Percentiles rank a stretch among this genome's conserved stretches.
phyloP scores from a whole-genome alignment of 176 grass and related monocot species.

The Phragmites australis region DNA sequence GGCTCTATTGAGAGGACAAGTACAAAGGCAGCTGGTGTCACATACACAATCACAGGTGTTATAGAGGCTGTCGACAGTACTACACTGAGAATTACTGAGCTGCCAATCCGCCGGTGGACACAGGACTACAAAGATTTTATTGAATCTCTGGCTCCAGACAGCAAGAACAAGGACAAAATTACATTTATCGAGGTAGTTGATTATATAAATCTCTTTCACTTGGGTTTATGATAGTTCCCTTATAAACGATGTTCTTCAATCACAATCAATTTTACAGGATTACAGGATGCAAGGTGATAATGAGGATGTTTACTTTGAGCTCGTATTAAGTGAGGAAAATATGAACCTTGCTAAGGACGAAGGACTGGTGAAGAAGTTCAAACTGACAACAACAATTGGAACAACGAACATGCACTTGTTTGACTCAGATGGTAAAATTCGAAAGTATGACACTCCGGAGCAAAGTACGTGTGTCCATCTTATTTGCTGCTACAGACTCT shows the following conservation, averaged over 20 bases:
- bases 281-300: constrained; percentile 56
- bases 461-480: constrained; percentile 50
- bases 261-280: constrained; percentile 44
- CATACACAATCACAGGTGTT: constrained; percentile 68
- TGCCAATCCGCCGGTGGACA: constrained; percentile 79
- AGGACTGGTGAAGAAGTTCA: constrained; percentile 91
- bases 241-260: neutral
- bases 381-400: constrained; percentile 74
- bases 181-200: constrained; percentile 64
- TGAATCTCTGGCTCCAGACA: constrained; percentile 35
- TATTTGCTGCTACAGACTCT: neutral
- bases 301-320: constrained; percentile 55
- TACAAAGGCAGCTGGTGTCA: constrained; percentile 59
- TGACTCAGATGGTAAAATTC: constrained; percentile 68
- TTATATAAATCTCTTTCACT: neutral
- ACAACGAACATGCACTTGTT: constrained; percentile 98
- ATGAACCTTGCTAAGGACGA: constrained; percentile 75
- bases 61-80: constrained; percentile 61
- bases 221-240: neutral
- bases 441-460: constrained; percentile 81
- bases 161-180: constrained; percentile 44
- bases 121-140: constrained; percentile 81
- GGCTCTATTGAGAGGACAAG: constrained; percentile 61
- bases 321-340: constrained; percentile 60
- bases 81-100: constrained; percentile 64